Evolutionary conservation across 345 rosid species (phyloP), one percentile per base, ranked within the genome.

Genomic region (Turnera subulata): DNA sequence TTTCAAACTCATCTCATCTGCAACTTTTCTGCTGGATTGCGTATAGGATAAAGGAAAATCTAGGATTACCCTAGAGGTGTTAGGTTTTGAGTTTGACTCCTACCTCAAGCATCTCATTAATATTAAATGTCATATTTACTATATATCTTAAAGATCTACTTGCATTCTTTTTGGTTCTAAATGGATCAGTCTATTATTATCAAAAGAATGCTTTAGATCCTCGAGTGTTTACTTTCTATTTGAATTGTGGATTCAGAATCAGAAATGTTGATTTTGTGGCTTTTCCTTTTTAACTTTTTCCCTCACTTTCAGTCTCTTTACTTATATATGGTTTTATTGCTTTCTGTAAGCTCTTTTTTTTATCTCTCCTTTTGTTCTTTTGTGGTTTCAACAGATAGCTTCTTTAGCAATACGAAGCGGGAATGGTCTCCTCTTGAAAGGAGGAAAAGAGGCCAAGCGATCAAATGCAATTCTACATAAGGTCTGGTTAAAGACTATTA

Each of bases 391-490:
- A 74, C 66, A 94, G 99, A 94, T 94, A 46, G 92, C 99, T 73
- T 84, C 97, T 32, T 76, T 94, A 71, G 96, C 99, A 25, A 81
- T 94, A 60, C 90, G 89, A 51, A 94, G 97, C 71, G 99, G 99
- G 68, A 94, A 94, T 63, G 99, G 91, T 52, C 86, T 90, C 56
- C 80, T 94, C 29, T 63, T 94, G 62, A 94, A 94, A 80, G 99
- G 99, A 45, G 99, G 99, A 55, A 94, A 90, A 73, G 99, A 94
- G 72, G 97, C 99, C 53, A 78, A 72, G 67, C 71, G 82, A 32
- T 94, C 99, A 44, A 94, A 94, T 85, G 95, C 91, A 61, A 82
- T 90, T 70, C 66, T 94, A 76, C 97, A 90, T 75, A 90, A 88
- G 96, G 99, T 85, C 55, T 65, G 22, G 42, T 38, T 38, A 55